Evolutionary conservation across 1,284 basidiomycete genomes (phyloP), one percentile per base, ranked within the genome.

Genomic region (Naganishia liquefaciens): DNA sequence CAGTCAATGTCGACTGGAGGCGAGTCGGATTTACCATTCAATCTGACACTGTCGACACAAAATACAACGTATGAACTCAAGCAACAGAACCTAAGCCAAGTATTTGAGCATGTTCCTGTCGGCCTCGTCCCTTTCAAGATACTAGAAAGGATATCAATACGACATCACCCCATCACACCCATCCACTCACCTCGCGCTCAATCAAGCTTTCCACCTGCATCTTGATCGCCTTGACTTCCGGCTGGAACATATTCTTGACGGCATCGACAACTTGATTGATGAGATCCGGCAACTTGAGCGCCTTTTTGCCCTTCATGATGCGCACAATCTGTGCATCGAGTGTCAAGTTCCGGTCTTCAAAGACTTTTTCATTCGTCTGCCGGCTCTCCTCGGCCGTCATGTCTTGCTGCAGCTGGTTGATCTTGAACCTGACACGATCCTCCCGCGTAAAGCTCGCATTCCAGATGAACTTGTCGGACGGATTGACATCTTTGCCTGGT

Each of bases 331-430:
- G 93, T 0, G 93, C 93, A 71, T 98, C 93, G 28, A 98, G 81
- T 58, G 89, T 86, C 68, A 88, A 84, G 67, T 89, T 88, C 65
- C 95, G 86, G 77, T 97, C 93, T 42, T 88, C 84, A 67, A 94
- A 88, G 47, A 98, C 92, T 46, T 88, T 85, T 19, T 84, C 84
- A 72, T 92, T 90, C 9, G 92, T 95, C 68, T 87, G 85, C 69
- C 85, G 85, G 28, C 88, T 87, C 80, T 98, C 95, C 75, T 97
- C 93, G 39, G 85, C 90, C 66, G 91, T 88, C 71, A 93, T 89
- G 74, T 93, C 93, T 52, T 89, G 88, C 78, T 98, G 95, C 68
- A 99, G 96, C 58, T 93, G 91, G 75, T 95, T 97, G 81, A 99
- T 95, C 76, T 91, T 90, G 53, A 99, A 86, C 71, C 88, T 89